Evolutionary conservation across 2,329 filamentous ascomycete genomes (phyloP).

Genomic region (Microcyclosporella mali): DNA sequence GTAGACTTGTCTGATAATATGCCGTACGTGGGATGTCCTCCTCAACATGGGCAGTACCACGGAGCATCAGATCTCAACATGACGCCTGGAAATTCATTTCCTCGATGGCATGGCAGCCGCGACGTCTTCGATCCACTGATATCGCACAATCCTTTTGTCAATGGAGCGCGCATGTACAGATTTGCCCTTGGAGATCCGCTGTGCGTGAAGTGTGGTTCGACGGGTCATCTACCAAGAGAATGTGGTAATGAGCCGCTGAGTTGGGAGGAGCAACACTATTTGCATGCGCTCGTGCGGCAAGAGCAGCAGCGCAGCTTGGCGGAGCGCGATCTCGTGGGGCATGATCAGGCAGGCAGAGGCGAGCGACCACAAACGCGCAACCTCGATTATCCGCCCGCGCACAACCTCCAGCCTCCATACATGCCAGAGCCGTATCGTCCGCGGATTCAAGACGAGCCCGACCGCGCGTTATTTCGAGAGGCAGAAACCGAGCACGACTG

Average conservation of each 20-base stretch:
- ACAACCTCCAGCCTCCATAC: conserved; percentile 1
- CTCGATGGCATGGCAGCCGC: not conserved
- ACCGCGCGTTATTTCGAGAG: not conserved
- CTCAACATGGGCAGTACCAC: not conserved
- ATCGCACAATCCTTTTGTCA: conserved; percentile 16
- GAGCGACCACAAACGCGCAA: no score
- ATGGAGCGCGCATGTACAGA: conserved; percentile 12
- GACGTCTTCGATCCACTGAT: conserved; percentile 9
- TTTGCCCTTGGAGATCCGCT: conserved; percentile 20
- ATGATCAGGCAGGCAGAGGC: no score
- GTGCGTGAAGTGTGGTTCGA: conserved; percentile 14
- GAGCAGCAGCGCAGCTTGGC: conserved; percentile 14
- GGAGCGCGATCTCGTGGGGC: conserved; percentile 6
- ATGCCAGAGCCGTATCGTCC: not conserved
- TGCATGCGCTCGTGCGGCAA: conserved; percentile 10
- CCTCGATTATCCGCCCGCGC: not conserved
- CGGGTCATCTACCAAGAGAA: conserved; percentile 15
- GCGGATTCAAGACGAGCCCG: not conserved
- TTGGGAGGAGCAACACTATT: conserved; percentile 9
- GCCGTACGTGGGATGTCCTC: not conserved
- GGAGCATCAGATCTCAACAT: not conserved
- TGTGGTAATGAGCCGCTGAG: conserved; percentile 8
- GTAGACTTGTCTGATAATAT: no score
- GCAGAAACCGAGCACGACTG: no score
- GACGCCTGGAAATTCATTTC: not conserved